Conservation (phyloP, 2,329 filamentous ascomycete genomes). For the Fusarium dimerum region DNA sequence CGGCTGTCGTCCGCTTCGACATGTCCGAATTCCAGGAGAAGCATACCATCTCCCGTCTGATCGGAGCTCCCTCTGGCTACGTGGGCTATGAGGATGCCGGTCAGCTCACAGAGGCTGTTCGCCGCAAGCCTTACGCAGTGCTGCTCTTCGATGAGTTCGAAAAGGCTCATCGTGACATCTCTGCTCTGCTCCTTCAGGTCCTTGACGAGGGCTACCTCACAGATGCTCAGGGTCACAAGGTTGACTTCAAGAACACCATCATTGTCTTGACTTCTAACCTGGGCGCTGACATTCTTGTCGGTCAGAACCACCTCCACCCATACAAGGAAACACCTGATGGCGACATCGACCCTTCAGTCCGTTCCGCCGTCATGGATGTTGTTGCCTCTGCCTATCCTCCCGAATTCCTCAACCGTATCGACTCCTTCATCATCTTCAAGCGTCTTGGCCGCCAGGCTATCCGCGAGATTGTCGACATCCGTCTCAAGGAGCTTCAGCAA, state of each 20-base stretch:
- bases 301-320: conserved; percentile 64
- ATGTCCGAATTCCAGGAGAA: conserved; percentile 99
- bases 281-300: conserved; percentile 87
- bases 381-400: conserved; percentile 76
- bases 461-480: conserved; percentile 90
- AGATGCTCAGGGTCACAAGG: conserved; percentile 92
- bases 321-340: conserved; percentile 64
- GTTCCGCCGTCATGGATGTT: conserved; percentile 83
- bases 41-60: conserved; percentile 90
- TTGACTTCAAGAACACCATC: conserved; percentile 95
- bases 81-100: conserved; percentile 97
- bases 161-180: conserved; percentile 95
- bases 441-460: conserved; percentile 76
- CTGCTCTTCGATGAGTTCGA: conserved; percentile 97
- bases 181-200: conserved; percentile 86
- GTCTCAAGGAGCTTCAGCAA: conserved; percentile 78
- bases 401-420: conserved; percentile 94
- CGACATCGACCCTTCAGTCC: conserved; percentile 72
- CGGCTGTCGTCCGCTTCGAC: conserved; percentile 89
- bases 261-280: conserved; percentile 96
- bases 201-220: conserved; percentile 96
- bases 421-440: conserved; percentile 97
- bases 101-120: conserved; percentile 91
- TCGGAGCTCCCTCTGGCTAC: conserved; percentile 91
- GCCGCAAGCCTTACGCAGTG: conserved; percentile 92